Evolutionary conservation across 345 rosid genomes (phyloP).

Genomic region (Isatis tinctoria): DNA sequence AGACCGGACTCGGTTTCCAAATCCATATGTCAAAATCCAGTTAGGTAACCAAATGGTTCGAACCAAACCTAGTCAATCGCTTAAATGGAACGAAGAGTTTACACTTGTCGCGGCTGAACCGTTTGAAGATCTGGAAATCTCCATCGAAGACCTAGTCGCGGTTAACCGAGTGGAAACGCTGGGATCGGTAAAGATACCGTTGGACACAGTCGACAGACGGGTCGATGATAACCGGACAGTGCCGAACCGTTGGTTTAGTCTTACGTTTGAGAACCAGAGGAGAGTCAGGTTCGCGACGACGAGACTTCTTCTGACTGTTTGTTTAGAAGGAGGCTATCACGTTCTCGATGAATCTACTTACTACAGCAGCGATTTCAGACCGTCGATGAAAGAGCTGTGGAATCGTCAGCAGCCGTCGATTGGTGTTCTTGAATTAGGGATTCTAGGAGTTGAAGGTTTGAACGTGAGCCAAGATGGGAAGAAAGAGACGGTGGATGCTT

Average conservation of each 20-base stretch:
- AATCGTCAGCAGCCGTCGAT: constrained; percentile 45
- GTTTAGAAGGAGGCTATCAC: constrained; percentile 95
- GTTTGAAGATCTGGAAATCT: constrained; percentile 67
- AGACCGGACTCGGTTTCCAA: constrained; percentile 60
- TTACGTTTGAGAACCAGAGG: constrained; percentile 56
- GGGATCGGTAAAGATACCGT: constrained; percentile 48
- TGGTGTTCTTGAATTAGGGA: constrained; percentile 83
- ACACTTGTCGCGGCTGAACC: constrained; percentile 92
- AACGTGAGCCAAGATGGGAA: constrained; percentile 72
- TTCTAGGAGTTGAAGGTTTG: constrained; percentile 65
- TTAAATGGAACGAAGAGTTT: constrained; percentile 87
- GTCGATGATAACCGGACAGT: constrained; percentile 48
- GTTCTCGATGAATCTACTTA: constrained; percentile 92
- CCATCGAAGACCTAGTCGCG: constrained; percentile 66
- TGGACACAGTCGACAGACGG: constrained; percentile 48
- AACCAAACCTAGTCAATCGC: constrained; percentile 60
- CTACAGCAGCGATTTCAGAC: constrained; percentile 91
- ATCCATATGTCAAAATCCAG: constrained; percentile 60
- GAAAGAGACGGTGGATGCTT: constrained; percentile 76
- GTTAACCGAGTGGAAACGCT: constrained; percentile 68
- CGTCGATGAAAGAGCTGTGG: constrained; percentile 83
- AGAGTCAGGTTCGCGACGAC: constrained; percentile 61
- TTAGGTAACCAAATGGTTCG: constrained; percentile 59
- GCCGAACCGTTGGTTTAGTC: constrained; percentile 53
- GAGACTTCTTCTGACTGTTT: constrained; percentile 54